Conservation (phyloP, 306 rosid genomes). For the Hippophae rhamnoides region DNA sequence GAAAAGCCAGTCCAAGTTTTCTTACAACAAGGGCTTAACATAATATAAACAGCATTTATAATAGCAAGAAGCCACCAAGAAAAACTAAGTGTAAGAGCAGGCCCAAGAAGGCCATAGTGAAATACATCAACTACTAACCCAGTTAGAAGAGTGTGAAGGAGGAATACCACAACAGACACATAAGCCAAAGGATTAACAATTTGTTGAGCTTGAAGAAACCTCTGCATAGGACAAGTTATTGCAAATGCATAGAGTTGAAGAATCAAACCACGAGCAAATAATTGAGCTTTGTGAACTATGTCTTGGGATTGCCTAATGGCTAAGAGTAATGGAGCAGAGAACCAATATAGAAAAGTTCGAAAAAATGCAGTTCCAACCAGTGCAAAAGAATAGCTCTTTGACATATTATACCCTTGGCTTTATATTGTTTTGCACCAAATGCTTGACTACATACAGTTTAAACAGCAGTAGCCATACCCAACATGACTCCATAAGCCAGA, state of each 20-base stretch:
- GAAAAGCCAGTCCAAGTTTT: constrained; percentile 78
- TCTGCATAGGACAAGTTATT: constrained; percentile 57
- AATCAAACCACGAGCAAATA: constrained; percentile 46
- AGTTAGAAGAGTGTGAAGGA: constrained; percentile 40
- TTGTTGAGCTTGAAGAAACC: constrained; percentile 77
- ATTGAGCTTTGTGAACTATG: constrained; percentile 39
- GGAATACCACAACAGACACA: constrained; percentile 48
- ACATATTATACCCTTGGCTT: constrained; percentile 51
- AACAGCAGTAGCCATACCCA: constrained; percentile 78
- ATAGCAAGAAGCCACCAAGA: constrained; percentile 67
- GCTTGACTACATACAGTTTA: constrained; percentile 80
- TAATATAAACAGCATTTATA: constrained; percentile 43
- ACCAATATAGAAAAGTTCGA: constrained; percentile 57
- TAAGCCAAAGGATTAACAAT: constrained; percentile 65
- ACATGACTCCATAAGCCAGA: constrained; percentile 68
- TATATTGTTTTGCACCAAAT: constrained; percentile 47
- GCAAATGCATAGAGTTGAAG: constrained; percentile 66
- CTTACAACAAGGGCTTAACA: constrained; percentile 50
- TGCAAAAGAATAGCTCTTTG: constrained; percentile 61
- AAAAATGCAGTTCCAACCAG: constrained; percentile 43
- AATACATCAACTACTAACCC: constrained; percentile 50
- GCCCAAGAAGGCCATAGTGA: constrained; percentile 46
- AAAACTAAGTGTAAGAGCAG: constrained; percentile 53
- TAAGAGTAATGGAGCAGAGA: constrained; percentile 35
- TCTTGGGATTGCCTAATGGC: constrained; percentile 36